Percentiles rank a stretch among this genome's conserved stretches.
These are phyloP conservation scores for Sporothrix dimorphospora DNA, from an alignment of 2,329 filamentous ascomycete genomes.

Conservation along the genomic window DNA sequence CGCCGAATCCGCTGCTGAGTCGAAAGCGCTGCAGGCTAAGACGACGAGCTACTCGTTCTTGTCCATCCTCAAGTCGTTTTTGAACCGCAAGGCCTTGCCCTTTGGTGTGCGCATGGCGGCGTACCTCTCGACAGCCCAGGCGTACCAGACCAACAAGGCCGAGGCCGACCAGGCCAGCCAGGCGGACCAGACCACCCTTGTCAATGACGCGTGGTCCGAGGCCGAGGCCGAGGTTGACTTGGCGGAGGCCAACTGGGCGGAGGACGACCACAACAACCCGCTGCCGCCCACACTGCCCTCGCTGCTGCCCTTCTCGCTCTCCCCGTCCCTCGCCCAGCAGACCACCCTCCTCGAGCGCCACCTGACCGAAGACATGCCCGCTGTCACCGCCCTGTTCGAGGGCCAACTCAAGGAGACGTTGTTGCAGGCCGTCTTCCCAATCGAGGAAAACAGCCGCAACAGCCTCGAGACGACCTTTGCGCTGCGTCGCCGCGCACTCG, in stretches of 20 bases:
- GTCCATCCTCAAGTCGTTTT: constrained; percentile 24
- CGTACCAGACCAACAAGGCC: background rate
- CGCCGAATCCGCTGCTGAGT: background rate
- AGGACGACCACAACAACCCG: background rate
- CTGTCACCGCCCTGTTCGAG: constrained; percentile 27
- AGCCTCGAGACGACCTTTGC: background rate
- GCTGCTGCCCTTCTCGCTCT: background rate
- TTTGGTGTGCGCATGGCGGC: constrained; percentile 28
- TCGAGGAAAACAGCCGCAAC: background rate
- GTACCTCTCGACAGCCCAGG: background rate
- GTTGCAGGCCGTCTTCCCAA: constrained; percentile 20
- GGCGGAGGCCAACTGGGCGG: background rate
- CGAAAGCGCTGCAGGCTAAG: background rate
- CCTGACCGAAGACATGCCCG: constrained; percentile 28
- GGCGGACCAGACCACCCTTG: background rate
- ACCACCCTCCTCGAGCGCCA: constrained; percentile 26
- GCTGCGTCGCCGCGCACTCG: background rate
- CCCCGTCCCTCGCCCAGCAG: constrained; percentile 5
- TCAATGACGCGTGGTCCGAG: background rate
- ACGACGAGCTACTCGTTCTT: constrained; percentile 15
- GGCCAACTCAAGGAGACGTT: constrained; percentile 26
- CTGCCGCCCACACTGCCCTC: background rate
- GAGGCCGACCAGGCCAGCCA: background rate
- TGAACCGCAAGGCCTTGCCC: constrained; percentile 26
- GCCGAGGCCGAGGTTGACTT: background rate